A percentile compares a stretch with the other conserved stretches of the same genome.
These are phyloP conservation scores for Serendipita sp. DNA, from an alignment of 768 basidiomycete species.

Conservation along the genomic window DNA sequence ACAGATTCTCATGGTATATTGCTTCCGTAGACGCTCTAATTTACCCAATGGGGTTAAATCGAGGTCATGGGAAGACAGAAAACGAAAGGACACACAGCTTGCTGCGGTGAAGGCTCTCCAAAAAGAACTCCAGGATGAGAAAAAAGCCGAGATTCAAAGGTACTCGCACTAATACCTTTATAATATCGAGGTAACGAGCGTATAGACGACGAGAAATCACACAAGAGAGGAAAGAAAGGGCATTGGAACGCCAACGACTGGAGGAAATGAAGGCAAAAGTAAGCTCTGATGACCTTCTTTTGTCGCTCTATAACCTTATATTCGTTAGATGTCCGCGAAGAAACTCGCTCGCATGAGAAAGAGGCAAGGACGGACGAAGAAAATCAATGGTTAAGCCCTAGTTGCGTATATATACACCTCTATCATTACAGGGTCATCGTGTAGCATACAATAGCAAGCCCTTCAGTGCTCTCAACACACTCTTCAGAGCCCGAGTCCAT, in stretches of 20 bases:
- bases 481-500: slow-evolving; percentile 87
- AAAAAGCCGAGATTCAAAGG: slow-evolving; percentile 49
- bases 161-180: slow-evolving; percentile 13
- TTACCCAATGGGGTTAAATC: slow-evolving; percentile 48
- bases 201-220: slow-evolving; percentile 50
- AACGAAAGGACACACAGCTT: slow-evolving; percentile 48
- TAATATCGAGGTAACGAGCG: background rate
- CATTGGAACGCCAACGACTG: slow-evolving; percentile 52
- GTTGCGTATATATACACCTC: background rate
- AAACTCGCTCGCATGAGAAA: background rate
- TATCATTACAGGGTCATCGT: background rate
- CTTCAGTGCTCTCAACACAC: slow-evolving; percentile 79
- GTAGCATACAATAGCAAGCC: slow-evolving; percentile 37
- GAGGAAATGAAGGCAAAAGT: slow-evolving; percentile 34
- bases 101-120: slow-evolving; percentile 60
- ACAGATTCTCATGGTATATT: no score
- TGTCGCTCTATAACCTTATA: background rate
- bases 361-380: background rate
- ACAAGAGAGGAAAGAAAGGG: slow-evolving; percentile 49
- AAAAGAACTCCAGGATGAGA: slow-evolving; percentile 59
- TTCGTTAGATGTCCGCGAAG: background rate
- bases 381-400: background rate
- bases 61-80: slow-evolving; percentile 49
- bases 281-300: slow-evolving; percentile 19
- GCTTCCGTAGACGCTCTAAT: slow-evolving; percentile 41